Percentiles rank a stretch among this genome's conserved stretches.
These are phyloP conservation scores for Boletellus sp. DNA, from an alignment of 768 basidiomycete species.

Conservation along the genomic window DNA sequence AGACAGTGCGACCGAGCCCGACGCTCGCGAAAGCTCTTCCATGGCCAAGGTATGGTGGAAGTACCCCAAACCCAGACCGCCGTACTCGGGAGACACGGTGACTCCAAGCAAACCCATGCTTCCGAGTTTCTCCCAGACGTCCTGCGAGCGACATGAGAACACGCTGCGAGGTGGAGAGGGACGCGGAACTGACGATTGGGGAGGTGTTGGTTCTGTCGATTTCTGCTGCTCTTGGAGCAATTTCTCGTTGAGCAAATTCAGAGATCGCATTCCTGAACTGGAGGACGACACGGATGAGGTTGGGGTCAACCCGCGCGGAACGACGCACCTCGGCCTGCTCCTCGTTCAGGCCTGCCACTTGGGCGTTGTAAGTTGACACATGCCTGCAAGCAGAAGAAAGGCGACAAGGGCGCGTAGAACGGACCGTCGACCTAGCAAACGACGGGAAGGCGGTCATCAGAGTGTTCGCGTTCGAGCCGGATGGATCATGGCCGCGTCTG, in stretches of 20 bases:
- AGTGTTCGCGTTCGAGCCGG: neutral
- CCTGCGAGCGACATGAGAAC: constrained; percentile 40
- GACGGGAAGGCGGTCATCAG: constrained; percentile 14
- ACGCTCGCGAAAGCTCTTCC: constrained; percentile 89
- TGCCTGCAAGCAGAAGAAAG: constrained; percentile 4
- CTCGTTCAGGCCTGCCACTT: constrained; percentile 72
- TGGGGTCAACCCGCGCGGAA: neutral
- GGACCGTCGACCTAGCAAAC: constrained; percentile 9
- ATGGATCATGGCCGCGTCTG: constrained; percentile 17
- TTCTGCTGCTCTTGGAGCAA: constrained; percentile 81
- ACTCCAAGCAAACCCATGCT: constrained; percentile 90
- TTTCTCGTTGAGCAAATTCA: constrained; percentile 78
- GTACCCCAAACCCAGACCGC: constrained; percentile 83
- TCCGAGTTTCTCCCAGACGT: constrained; percentile 86
- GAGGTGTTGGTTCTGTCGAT: constrained; percentile 84
- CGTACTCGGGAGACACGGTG: constrained; percentile 76
- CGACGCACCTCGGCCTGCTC: constrained; percentile 72
- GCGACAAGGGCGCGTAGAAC: neutral
- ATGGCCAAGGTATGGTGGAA: constrained; percentile 87
- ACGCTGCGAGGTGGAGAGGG: neutral
- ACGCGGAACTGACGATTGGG: constrained; percentile 51
- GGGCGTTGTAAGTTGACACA: constrained; percentile 62
- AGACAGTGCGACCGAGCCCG: constrained; percentile 88
- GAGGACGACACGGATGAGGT: neutral
- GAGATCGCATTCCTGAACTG: constrained; percentile 80